These are phyloP conservation scores for Candida anutae DNA, from an alignment of 1,139 yeast genomes.

Conservation along the genomic window DNA sequence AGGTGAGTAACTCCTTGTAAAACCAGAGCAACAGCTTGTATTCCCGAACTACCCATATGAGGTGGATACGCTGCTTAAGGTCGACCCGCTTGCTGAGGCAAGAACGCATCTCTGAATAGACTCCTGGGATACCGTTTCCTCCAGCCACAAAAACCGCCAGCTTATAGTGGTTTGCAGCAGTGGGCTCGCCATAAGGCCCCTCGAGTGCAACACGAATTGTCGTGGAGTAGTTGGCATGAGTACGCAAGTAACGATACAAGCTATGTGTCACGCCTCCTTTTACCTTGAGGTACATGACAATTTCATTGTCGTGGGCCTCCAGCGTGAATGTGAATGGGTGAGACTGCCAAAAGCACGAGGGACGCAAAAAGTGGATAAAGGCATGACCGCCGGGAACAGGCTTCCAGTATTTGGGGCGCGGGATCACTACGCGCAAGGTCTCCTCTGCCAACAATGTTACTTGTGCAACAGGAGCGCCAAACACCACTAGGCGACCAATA, in stretches of 20 bases:
- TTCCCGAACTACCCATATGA: slow-evolving; percentile 32
- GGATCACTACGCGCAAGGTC: slow-evolving; percentile 32
- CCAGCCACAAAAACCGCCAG: slow-evolving; percentile 35
- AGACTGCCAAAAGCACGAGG: slow-evolving; percentile 29
- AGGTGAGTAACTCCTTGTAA: slow-evolving; percentile 29
- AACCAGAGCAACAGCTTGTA: slow-evolving; percentile 45
- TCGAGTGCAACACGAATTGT: slow-evolving; percentile 36
- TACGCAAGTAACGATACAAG: slow-evolving; percentile 8
- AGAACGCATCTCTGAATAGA: slow-evolving; percentile 22
- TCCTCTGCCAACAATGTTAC: slow-evolving; percentile 28
- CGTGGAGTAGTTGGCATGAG: slow-evolving; percentile 10
- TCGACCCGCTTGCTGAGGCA: slow-evolving; percentile 10
- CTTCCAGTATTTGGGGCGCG: slow-evolving; percentile 34
- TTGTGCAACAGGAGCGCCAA: slow-evolving; percentile 33
- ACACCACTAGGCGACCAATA: slow-evolving; percentile 21
- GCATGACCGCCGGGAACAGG: slow-evolving; percentile 46
- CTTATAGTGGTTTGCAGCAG: slow-evolving; percentile 10
- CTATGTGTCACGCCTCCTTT: slow-evolving; percentile 15
- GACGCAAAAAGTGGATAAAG: slow-evolving; percentile 35
- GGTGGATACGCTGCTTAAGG: slow-evolving; percentile 19
- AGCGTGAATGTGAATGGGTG: slow-evolving; percentile 30
- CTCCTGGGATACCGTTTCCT: slow-evolving; percentile 65
- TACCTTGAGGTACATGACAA: slow-evolving; percentile 18
- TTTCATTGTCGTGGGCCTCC: slow-evolving; percentile 10
- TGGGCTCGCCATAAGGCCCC: slow-evolving; percentile 44